Base-by-base conservation (phyloP, 345 rosid genomes). In the Aquilaria yunnanensis region DNA sequence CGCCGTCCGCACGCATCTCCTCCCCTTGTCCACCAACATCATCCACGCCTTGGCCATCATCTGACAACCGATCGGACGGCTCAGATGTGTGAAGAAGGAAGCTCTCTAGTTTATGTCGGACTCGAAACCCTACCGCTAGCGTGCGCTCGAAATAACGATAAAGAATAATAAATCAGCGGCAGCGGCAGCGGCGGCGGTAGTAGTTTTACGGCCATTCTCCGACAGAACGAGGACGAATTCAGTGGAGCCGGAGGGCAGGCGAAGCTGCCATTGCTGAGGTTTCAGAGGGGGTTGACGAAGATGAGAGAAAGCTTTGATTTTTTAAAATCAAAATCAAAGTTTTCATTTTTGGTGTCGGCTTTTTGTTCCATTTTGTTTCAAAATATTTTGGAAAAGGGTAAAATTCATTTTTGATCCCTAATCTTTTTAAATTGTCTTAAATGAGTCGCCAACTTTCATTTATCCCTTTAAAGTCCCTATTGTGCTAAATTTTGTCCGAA, bases 1-100 rank as follows among this genome's bases (percentile, higher is more conserved):
- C 23, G 74, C 70, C 55, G 98, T 92, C 75, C 93, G 67, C 6
- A 75, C 64, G 64, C 83, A 79, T 74, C 98, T 78, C 73, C 83
- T 78, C 64, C 54, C 69, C 77, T 87, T 92, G 56, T 92, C 98
- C 51, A 83, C 60, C 56, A 85, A 56, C 71, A 77, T 56, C 71
- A 77, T 56, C 70, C 78, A 72, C 61, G 73, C 75, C 67, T 72
- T 77, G 64, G 68, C 80, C 77, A 76, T 77, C 75, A 77, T 79
- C 12, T 60, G 33, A 14, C 57, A 51, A 14, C 46, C 43, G 23
- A 60, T 46, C 48, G 63, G 49, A 54, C 51, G 50, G 59, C 33
- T 29, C 14, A 49, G 34, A 47, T 16, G 29, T 33, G 4, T 54
- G 52, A 56, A 34, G 54, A 31, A 37, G 47, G 57, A 41, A 56